Percentiles rank a stretch among this genome's conserved stretches.
phyloP scores from a whole-genome alignment of 1,284 basidiomycete species.

The Psilocybe mexicana region DNA sequence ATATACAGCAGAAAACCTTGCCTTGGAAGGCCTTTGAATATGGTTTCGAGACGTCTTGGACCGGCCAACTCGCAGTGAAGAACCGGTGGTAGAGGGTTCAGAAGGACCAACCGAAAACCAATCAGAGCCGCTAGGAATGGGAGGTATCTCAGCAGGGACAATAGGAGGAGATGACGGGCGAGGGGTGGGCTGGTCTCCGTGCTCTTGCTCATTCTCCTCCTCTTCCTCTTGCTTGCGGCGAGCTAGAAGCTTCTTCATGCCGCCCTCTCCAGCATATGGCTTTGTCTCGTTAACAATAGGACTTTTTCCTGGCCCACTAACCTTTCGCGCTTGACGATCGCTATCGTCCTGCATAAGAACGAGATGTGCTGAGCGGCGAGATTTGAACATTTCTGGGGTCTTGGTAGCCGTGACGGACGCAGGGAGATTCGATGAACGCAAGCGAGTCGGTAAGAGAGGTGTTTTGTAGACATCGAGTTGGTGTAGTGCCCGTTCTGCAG shows the following conservation, averaged over 20 bases:
- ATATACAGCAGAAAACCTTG: constrained; percentile 66
- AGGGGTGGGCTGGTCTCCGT: constrained; percentile 25
- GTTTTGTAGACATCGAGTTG: constrained; percentile 77
- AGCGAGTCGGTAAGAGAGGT: constrained; percentile 67
- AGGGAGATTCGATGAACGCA: constrained; percentile 44
- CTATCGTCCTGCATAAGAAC: constrained; percentile 60
- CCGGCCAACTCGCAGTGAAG: constrained; percentile 68
- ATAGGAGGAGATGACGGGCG: constrained; percentile 4
- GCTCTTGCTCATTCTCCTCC: constrained; percentile 32
- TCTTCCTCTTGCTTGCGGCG: constrained; percentile 43
- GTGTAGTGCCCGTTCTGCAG: constrained; percentile 64
- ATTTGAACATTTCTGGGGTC: constrained; percentile 63
- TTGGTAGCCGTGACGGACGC: constrained; percentile 32
- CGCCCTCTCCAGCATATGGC: constrained; percentile 73
- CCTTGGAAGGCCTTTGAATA: constrained; percentile 44
- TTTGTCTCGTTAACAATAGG: constrained; percentile 52
- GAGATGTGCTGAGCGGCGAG: constrained; percentile 52
- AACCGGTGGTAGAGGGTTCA: constrained; percentile 31
- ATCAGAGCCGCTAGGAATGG: constrained; percentile 28
- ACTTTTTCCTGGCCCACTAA: constrained; percentile 26
- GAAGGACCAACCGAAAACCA: constrained; percentile 33
- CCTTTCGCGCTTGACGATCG: constrained; percentile 35
- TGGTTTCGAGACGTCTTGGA: constrained; percentile 53
- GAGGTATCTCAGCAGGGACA: constrained; percentile 24
- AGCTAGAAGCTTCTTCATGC: constrained; percentile 72